Base-by-base conservation (phyloP, 2,329 filamentous ascomycete genomes). In the Allantophomopsis cytisporea region DNA sequence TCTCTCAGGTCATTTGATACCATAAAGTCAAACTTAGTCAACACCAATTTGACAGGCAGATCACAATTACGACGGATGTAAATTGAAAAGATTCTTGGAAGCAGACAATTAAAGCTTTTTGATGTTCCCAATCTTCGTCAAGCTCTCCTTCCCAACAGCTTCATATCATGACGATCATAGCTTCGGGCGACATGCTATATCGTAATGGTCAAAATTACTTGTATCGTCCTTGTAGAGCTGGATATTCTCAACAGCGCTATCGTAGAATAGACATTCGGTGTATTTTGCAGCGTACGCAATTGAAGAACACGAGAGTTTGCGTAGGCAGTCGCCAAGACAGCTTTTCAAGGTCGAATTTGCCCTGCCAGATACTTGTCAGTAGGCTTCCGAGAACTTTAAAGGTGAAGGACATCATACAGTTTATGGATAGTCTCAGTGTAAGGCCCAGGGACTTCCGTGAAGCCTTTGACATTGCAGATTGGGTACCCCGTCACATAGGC, bases 251-350 rank as follows among this genome's bases (percentile, higher is more conserved):
- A 44, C 46, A 34, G 31, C 28, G 6, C 28, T 13, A 37, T 47
- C 36, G 31, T 43, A 47, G 20, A 44, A 46, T 37, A 45, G 39
- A 41, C 46, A 47, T 31, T 41, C 36, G 3, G 33, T 41, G 31
- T 45, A 45, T 7, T 37, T 17, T 11, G 20, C 16, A 11, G 42
- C 18, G 18, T 44, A 45, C 4, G 42, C 37, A 20, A 45, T 41
- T 18, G 41, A 45, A 16, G 36, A 3, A 32, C 46, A 45, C 4
- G 23, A 31, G 3, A 38, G 15, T 11, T 39, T 30, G 15, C 14
- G 30, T 11, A 33, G 11, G 38, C 46, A 44, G 21, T 40, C 18
- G 10, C 43, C 17, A 30, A 40, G 13, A 35, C 45, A 43, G 15
- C 16, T 23, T 15, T 33, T 30, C 21, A 45, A 39, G 30, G 35